These are phyloP conservation scores for Pichia sp. DNA, from an alignment of 1,139 yeast species.

Conservation along the genomic window DNA sequence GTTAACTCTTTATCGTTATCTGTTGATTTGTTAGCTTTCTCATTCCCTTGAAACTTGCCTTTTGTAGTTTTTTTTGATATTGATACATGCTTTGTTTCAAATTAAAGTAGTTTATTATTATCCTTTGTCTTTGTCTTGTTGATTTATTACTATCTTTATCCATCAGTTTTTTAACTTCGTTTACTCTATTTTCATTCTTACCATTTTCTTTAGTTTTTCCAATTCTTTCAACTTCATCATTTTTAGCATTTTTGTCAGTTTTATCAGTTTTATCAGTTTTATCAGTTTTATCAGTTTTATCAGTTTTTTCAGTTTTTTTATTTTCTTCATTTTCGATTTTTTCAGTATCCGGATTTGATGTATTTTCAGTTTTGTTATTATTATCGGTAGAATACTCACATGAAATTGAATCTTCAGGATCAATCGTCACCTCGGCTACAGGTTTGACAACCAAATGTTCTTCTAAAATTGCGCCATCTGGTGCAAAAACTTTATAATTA, in stretches of 20 bases:
- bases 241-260: not conserved
- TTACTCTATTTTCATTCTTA: not conserved
- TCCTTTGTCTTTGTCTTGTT: not conserved
- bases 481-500: conserved; percentile 34
- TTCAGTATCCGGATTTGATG: not conserved
- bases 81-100: too few species aligned
- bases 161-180: not conserved
- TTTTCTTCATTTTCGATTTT: not conserved
- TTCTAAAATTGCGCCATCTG: conserved; percentile 33
- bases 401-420: conserved; percentile 15
- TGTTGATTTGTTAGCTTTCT: not conserved
- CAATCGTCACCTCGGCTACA: conserved; percentile 20
- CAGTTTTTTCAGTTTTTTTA: not conserved
- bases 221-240: not conserved
- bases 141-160: not conserved
- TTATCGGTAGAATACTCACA: conserved; percentile 11
- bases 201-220: not conserved
- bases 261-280: not conserved
- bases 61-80: too few species aligned
- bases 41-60: not conserved
- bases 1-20: too few species aligned
- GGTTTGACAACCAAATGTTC: conserved; percentile 18
- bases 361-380: not conserved
- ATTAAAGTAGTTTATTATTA: too few species aligned
- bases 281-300: not conserved